phyloP scores from a whole-genome alignment of 345 rosid species.

The Streptanthus diversifolius region DNA sequence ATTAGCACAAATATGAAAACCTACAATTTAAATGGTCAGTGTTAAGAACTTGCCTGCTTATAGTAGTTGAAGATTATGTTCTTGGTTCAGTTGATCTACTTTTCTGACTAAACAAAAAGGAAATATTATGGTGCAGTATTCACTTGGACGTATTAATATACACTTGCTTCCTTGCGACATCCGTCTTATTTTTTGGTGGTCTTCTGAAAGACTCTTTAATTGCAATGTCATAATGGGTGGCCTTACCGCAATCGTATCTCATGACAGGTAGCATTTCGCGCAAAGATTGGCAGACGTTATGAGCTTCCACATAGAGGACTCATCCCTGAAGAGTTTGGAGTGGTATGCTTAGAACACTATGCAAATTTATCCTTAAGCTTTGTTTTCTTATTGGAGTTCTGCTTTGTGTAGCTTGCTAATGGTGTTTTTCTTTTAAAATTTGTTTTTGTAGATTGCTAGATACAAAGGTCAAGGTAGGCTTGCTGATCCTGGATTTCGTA shows the following conservation, averaged over 20 bases:
- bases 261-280: constrained; percentile 87
- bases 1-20: constrained; percentile 1
- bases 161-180: neutral
- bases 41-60: neutral
- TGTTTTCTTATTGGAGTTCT: neutral
- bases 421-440: constrained; percentile 9
- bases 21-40: neutral
- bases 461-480: constrained; percentile 97
- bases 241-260: constrained; percentile 1
- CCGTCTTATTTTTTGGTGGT: neutral
- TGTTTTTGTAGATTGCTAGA: constrained; percentile 83
- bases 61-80: neutral
- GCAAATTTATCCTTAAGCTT: neutral
- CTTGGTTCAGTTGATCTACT: neutral
- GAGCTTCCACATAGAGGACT: constrained; percentile 93
- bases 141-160: neutral
- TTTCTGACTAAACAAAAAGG: neutral
- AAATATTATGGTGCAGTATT: neutral
- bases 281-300: constrained; percentile 84
- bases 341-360: constrained; percentile 44
- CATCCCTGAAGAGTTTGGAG: constrained; percentile 97
- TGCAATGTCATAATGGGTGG: constrained; percentile 13
- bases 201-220: neutral
- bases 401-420: constrained; percentile 9
- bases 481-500: constrained; percentile 81